Conservation (phyloP, 345 rosid genomes). For the Eucalyptus erythrocorys region DNA sequence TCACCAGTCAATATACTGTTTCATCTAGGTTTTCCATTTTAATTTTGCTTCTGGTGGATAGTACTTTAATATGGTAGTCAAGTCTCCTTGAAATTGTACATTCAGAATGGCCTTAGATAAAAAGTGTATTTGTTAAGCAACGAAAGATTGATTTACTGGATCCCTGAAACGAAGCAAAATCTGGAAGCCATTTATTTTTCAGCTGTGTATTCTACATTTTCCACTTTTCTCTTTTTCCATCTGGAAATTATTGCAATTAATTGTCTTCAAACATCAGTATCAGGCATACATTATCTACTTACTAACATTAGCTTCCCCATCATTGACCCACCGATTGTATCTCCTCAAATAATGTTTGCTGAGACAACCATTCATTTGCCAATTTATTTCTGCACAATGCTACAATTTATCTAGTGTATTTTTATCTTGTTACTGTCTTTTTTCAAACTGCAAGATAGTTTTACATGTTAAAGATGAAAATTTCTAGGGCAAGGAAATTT, state of each 20-base stretch:
- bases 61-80: background rate
- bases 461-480: background rate
- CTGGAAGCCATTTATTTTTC: background rate
- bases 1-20: background rate
- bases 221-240: background rate
- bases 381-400: background rate
- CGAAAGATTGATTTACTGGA: background rate
- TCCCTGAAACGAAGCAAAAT: background rate
- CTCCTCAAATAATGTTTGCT: background rate
- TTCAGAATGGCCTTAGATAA: background rate
- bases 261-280: background rate
- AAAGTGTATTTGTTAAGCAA: background rate
- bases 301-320: background rate
- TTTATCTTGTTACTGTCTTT: background rate
- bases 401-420: background rate
- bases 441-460: background rate
- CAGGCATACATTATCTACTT: background rate
- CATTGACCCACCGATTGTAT: background rate
- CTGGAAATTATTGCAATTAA: background rate
- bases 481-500: background rate
- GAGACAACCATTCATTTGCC: background rate
- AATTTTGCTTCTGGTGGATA: background rate
- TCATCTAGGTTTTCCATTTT: background rate
- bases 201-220: background rate
- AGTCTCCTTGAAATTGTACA: background rate